Evolutionary conservation across 2,329 filamentous ascomycete species (phyloP).

Genomic region (Aspergillus ibericus): DNA sequence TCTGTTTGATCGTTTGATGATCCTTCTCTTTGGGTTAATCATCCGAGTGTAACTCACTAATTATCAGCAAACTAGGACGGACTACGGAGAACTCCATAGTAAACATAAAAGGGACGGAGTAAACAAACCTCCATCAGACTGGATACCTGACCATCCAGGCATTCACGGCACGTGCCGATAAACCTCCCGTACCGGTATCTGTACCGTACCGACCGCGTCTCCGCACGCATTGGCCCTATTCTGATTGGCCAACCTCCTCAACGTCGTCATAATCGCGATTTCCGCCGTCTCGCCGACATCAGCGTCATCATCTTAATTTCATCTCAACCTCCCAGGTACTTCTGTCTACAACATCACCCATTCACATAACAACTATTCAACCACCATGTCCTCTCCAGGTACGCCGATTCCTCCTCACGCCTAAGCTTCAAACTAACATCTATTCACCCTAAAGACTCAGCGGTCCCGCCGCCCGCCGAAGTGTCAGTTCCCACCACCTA

Average conservation of each 20-base stretch:
- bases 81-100: neutral
- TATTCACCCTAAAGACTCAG: constrained; percentile 18
- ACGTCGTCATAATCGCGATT: constrained; percentile 1
- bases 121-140: no score
- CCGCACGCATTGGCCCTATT: neutral
- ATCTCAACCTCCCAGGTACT: neutral
- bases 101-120: no score
- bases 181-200: neutral
- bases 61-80: neutral
- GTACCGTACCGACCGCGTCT: neutral
- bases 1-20: no score
- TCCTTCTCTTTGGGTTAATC: neutral
- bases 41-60: neutral
- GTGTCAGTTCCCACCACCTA: constrained; percentile 30
- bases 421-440: constrained; percentile 13
- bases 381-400: constrained; percentile 22
- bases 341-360: neutral
- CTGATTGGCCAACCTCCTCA: neutral
- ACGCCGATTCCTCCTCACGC: neutral
- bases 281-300: neutral
- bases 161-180: neutral
- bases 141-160: neutral
- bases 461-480: constrained; percentile 34
- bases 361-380: neutral
- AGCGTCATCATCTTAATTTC: neutral